Base-by-base conservation (phyloP, 805 yeast species). In the Maudiozyma barnettii region DNA sequence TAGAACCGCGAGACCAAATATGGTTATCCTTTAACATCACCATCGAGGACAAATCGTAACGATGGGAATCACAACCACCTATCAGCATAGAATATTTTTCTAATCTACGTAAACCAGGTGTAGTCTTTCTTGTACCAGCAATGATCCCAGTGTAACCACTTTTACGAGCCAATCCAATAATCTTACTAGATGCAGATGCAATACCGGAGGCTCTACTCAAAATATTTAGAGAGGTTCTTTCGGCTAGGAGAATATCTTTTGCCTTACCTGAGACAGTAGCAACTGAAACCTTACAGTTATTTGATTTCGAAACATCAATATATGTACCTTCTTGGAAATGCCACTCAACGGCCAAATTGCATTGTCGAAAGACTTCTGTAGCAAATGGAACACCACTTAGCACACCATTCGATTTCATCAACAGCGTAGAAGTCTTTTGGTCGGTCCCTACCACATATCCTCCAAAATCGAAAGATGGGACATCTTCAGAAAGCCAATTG, bases 71-170 rank as follows among this genome's bases (percentile, higher is more conserved):
- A 47, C 87, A 84, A 3, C 97, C 97, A 30, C 97, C 98, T 9
- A 90, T 95, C 30, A 87, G 69, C 98, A 90, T 91, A 21, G 95
- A 83, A 67, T 90, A 90, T 64, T 90, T 90, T 62, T 90, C 98
- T 49, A 91, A 68, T 39, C 82, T 71, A 59, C 98, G 78, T 52
- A 90, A 75, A 0, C 98, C 98, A 0, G 98, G 98, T 0, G 98
- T 91, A n/a, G 97, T 91, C 67, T 90, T 90, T 61, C 98, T 77
- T 1, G 98, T 90, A 6, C 97, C 98, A 0, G 98, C 97, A 61
- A 90, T 88, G 21, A 82, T 74, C 0, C 98, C 98, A 3, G 69
- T 69, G 61, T 79, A 91, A 0, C 95, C 93, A 4, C 75, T 67
- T 39, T 75, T 66, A 47, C 80, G 75, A 1, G 96, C 96, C 49